phyloP scores from a whole-genome alignment of 495 filamentous ascomycete species.

The Pyronema domesticum region DNA sequence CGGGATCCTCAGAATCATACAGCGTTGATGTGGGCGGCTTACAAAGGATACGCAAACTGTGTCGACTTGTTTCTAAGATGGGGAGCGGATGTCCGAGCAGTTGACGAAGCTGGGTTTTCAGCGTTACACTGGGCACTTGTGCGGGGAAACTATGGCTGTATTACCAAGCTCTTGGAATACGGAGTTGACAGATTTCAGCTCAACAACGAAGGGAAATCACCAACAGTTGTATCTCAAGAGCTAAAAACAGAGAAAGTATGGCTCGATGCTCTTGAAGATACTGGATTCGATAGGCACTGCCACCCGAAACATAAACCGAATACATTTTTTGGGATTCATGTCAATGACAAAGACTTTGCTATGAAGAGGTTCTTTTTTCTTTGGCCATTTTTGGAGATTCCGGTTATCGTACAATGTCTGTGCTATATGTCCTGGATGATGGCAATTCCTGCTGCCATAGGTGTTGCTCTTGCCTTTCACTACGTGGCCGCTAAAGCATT shows the following conservation, averaged over 20 bases:
- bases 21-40: constrained; percentile 92
- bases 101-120: constrained; percentile 79
- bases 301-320: constrained; percentile 38
- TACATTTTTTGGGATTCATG: constrained; percentile 17
- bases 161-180: constrained; percentile 84
- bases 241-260: constrained; percentile 72
- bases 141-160: constrained; percentile 66
- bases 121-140: constrained; percentile 94
- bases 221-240: constrained; percentile 63
- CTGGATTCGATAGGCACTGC: constrained; percentile 64
- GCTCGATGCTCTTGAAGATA: constrained; percentile 68
- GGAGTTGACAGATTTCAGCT: constrained; percentile 79
- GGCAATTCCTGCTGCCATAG: constrained; percentile 49
- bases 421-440: constrained; percentile 56
- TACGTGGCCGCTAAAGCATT: constrained; percentile 60
- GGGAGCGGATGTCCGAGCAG: constrained; percentile 83
- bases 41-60: constrained; percentile 80
- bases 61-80: constrained; percentile 88
- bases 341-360: constrained; percentile 56
- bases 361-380: constrained; percentile 81
- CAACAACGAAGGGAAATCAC: constrained; percentile 75
- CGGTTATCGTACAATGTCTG: constrained; percentile 49
- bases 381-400: constrained; percentile 64
- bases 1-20: constrained; percentile 80
- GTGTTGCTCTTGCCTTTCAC: constrained; percentile 54